Evolutionary conservation across 352 stramenopile species (phyloP).

Genomic region (Elongisporangium undulatum): DNA sequence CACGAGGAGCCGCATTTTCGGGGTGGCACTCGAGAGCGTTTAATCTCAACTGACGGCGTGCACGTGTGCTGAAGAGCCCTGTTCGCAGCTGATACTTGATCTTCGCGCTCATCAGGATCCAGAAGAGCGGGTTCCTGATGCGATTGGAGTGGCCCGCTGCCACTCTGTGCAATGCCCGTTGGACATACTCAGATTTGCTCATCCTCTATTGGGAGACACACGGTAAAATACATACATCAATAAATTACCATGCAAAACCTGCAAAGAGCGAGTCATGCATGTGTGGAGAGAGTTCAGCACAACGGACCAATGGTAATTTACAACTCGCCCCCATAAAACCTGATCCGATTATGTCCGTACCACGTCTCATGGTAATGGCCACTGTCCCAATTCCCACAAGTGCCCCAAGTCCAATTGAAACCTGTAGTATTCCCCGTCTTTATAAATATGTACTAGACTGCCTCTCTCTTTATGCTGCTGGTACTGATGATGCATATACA

Average conservation of each 20-base stretch:
- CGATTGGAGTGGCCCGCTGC: not conserved
- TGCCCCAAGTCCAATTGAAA: no score
- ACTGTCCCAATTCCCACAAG: no score
- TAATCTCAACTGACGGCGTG: not conserved
- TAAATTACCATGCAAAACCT: not conserved
- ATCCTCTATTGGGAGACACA: not conserved
- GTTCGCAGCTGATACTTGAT: not conserved
- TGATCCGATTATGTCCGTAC: not conserved
- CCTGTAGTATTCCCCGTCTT: not conserved
- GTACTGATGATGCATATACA: not conserved
- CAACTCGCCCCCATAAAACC: no score
- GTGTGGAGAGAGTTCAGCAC: not conserved
- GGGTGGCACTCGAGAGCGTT: not conserved
- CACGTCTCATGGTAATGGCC: not conserved
- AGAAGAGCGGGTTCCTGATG: not conserved
- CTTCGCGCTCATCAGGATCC: not conserved
- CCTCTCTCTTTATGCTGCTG: not conserved
- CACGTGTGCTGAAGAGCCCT: not conserved
- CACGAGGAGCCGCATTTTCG: not conserved
- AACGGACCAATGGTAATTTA: no score
- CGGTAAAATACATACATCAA: not conserved
- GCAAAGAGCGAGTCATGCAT: not conserved
- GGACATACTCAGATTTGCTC: not conserved
- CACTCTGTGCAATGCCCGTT: not conserved
- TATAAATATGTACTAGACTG: not conserved